Percentiles rank a stretch among this genome's conserved stretches.
Conservation (phyloP, 2,329 filamentous ascomycete species). For the Fusarium sp. region DNA sequence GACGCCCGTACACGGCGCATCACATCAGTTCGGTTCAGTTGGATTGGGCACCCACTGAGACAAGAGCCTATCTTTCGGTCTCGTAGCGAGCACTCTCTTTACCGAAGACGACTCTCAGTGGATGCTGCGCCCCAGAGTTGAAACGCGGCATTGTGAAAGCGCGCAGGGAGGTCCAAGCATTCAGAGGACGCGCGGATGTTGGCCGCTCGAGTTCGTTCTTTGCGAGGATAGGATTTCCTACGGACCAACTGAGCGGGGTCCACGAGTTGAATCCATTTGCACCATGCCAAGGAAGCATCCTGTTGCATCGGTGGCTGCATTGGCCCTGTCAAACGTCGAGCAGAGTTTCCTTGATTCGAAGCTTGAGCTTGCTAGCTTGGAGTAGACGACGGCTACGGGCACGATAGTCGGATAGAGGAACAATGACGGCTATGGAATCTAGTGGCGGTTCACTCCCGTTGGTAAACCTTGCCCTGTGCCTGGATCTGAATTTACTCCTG, state of each 20-base stretch:
- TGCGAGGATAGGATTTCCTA: constrained; percentile 1
- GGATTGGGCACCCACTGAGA: not conserved
- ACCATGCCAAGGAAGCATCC: not conserved
- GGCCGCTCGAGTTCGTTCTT: not conserved
- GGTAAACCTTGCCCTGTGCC: constrained; percentile 26
- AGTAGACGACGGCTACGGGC: not conserved
- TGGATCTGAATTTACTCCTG: constrained; percentile 5
- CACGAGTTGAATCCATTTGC: not conserved
- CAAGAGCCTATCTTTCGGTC: not conserved
- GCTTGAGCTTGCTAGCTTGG: not conserved
- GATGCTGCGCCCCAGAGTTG: constrained; percentile 4
- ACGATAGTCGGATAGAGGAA: constrained; percentile 23
- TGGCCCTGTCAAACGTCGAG: constrained; percentile 15
- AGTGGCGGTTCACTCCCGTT: constrained; percentile 30
- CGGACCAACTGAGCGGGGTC: constrained; percentile 2
- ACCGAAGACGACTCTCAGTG: not conserved
- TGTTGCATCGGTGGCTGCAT: constrained; percentile 7
- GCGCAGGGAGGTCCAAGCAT: constrained; percentile 18
- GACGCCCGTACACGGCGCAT: constrained; percentile 7
- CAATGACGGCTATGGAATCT: constrained; percentile 21
- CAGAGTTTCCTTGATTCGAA: constrained; percentile 8
- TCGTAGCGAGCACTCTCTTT: constrained; percentile 11
- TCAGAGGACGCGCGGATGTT: constrained; percentile 3
- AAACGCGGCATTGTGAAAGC: not conserved
- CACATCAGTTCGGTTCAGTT: not conserved